Base-by-base conservation (phyloP, 2,329 filamentous ascomycete genomes). In the Penicillium sp. region DNA sequence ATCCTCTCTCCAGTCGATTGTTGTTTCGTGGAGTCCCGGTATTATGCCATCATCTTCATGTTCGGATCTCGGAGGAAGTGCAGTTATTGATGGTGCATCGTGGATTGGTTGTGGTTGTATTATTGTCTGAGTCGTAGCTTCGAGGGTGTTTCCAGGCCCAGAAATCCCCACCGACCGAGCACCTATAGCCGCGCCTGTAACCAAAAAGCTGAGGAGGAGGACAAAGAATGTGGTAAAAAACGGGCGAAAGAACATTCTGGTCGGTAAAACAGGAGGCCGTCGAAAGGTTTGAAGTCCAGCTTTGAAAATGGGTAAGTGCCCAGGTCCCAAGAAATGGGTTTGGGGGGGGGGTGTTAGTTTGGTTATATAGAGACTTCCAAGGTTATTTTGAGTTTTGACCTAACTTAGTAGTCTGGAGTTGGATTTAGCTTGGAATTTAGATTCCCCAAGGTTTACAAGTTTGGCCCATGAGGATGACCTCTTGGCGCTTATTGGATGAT, bases 401-500 rank as follows among this genome's bases (percentile, higher is more conserved):
- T 37, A 35, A 7, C 3, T 25, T 4, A 0, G 1, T 27, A 10
- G 15, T 17, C 23, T 23, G 19, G 7, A 43, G 50, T 52, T 23
- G 9, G 19, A 21, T 29, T 19, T 17, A 19, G 4, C 35, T 23
- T 25, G 5, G 2, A 6, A 6, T 25, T 31, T 43, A 25, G 40
- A 19, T 25, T 15, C n/a, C 29, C 43, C 40, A 29, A 27, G 17
- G 27, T 13, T 27, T 27, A 33, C 12, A 1, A 31, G 29, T 6
- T 33, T 13, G 27, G 2, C 2, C 21, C 47, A 38, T 51, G 54
- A 17, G 53, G 54, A 57, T 25, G 49, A 54, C 13, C 9, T 42
- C 42, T 57, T 54, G 55, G 50, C 50, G 55, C 42, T 54, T 37
- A 48, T 42, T 52, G 48, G 54, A 31, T 8, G 33, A 52, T 56